phyloP scores from a whole-genome alignment of 208 protist genomes.

The Borovskyia barvae region DNA sequence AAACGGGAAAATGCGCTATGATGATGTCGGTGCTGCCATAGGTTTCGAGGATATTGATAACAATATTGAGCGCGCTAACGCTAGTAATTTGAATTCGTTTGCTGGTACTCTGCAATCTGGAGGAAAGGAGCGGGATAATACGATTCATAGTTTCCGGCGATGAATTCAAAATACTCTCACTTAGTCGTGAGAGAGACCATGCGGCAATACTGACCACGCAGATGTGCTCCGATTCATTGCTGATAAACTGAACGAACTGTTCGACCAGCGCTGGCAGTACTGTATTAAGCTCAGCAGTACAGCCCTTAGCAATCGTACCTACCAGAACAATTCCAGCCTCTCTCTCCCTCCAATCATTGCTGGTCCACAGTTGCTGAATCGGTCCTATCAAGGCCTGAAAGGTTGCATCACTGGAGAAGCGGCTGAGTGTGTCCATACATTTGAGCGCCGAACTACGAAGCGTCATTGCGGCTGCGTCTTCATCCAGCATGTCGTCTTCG shows the following conservation, averaged over 20 bases:
- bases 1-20: slow-evolving; percentile 17
- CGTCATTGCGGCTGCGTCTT: slow-evolving; percentile 68
- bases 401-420: slow-evolving; percentile 38
- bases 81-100: slow-evolving; percentile 75
- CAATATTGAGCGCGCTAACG: slow-evolving; percentile 57
- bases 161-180: slow-evolving; percentile 40
- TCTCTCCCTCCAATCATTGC: slow-evolving; percentile 43
- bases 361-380: slow-evolving; percentile 57
- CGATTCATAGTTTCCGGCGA: slow-evolving; percentile 24
- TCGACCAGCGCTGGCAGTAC: slow-evolving; percentile 34
- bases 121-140: slow-evolving; percentile 41
- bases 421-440: slow-evolving; percentile 70
- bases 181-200: slow-evolving; percentile 75
- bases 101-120: slow-evolving; percentile 66
- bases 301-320: slow-evolving; percentile 72
- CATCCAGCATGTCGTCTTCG: slow-evolving; percentile 60
- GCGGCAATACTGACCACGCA: slow-evolving; percentile 85
- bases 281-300: slow-evolving; percentile 41
- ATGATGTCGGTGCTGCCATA: slow-evolving; percentile 28
- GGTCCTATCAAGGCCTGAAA: slow-evolving; percentile 47
- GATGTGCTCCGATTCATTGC: slow-evolving; percentile 54
- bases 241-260: slow-evolving; percentile 49
- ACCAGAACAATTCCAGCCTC: slow-evolving; percentile 81
- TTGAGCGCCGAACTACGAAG: slow-evolving; percentile 69
- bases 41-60: slow-evolving; percentile 37